Percentiles rank a stretch among this genome's conserved stretches.
Conservation (phyloP, 2,329 filamentous ascomycete species). For the Sclerotinia minor region DNA sequence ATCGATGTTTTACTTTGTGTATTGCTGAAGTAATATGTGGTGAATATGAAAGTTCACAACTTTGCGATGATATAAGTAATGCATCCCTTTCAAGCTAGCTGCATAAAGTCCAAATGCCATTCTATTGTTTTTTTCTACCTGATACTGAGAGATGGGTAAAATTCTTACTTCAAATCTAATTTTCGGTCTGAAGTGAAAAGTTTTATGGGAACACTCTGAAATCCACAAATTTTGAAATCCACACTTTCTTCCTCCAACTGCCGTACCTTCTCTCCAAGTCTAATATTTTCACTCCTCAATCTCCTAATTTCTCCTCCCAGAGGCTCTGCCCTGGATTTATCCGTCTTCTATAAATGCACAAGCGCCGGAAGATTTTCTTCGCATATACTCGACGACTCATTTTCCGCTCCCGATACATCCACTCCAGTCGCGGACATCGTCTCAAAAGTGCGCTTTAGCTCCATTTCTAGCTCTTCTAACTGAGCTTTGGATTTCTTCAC, state of each 20-base stretch:
- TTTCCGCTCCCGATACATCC: background rate
- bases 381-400: background rate
- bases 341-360: background rate
- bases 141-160: background rate
- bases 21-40: background rate
- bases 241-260: background rate
- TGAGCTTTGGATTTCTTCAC: background rate
- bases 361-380: background rate
- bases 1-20: background rate
- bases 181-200: background rate
- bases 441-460: background rate
- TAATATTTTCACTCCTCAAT: background rate
- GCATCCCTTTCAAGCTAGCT: background rate
- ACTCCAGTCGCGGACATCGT: background rate
- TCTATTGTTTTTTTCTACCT: background rate
- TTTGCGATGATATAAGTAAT: background rate
- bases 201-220: background rate
- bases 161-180: too few relatives aligned
- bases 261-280: background rate
- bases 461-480: background rate
- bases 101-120: background rate
- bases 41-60: too few relatives aligned
- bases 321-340: accelerated
- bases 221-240: background rate
- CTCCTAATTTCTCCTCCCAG: background rate